These are phyloP conservation scores for Microbotryomycetes sp. DNA, from an alignment of 1,284 basidiomycete species.

Conservation along the genomic window DNA sequence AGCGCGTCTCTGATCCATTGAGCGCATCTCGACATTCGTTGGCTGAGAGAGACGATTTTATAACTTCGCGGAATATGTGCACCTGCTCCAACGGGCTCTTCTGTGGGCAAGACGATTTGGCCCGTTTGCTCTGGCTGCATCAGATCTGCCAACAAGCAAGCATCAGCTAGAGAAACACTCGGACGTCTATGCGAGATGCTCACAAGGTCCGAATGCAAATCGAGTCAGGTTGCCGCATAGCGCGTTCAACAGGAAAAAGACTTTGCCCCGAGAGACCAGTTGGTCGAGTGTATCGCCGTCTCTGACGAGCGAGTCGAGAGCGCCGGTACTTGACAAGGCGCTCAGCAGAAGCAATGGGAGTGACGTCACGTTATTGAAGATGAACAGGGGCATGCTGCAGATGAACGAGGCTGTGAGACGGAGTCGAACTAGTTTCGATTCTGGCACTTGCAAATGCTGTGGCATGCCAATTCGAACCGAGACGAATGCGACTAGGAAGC, in stretches of 20 bases:
- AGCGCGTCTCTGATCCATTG: slow-evolving; percentile 26
- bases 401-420: not conserved
- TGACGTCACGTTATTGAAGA: slow-evolving; percentile 41
- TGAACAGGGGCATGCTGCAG: slow-evolving; percentile 33
- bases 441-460: slow-evolving; percentile 30
- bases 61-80: too few species aligned
- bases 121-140: slow-evolving; percentile 25
- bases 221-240: slow-evolving; percentile 37
- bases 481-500: slow-evolving; percentile 33
- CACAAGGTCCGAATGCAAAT: slow-evolving; percentile 9
- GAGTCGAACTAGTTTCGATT: not conserved
- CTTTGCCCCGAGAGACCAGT: slow-evolving; percentile 35
- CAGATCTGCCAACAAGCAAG: slow-evolving; percentile 13
- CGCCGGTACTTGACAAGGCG: slow-evolving; percentile 38
- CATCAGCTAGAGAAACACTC: slow-evolving; percentile 26
- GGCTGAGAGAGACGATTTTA: too few species aligned
- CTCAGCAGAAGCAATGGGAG: slow-evolving; percentile 39
- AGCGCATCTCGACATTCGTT: too few species aligned
- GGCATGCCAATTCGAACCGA: slow-evolving; percentile 36
- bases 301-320: slow-evolving; percentile 34
- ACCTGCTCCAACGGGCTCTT: too few species aligned
- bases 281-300: slow-evolving; percentile 28
- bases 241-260: slow-evolving; percentile 40
- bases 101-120: not conserved
- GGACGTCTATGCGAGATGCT: slow-evolving; percentile 13